phyloP scores from a whole-genome alignment of 106 monocot species.

The Posidonia australis region DNA sequence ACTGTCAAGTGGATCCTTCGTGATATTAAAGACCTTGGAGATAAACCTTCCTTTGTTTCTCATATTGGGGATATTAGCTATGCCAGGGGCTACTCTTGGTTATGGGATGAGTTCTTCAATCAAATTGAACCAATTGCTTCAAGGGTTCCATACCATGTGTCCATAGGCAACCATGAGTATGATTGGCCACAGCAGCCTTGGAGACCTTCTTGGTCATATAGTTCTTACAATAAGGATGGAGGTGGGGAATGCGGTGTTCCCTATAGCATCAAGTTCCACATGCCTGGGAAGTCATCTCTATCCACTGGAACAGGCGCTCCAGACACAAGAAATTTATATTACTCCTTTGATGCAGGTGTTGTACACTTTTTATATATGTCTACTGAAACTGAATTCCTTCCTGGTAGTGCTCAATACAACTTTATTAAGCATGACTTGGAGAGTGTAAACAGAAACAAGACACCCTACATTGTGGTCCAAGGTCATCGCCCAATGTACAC shows the following conservation, averaged over 20 bases:
- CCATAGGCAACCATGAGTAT: conserved; percentile 95
- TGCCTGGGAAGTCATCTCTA: conserved; percentile 88
- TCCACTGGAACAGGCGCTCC: conserved; percentile 73
- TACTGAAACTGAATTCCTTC: conserved; percentile 84
- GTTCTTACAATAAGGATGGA: conserved; percentile 64
- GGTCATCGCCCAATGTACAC: conserved; percentile 99
- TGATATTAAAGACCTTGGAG: conserved; percentile 58
- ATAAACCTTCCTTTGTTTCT: conserved; percentile 82
- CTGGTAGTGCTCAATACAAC: conserved; percentile 72
- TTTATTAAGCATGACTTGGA: conserved; percentile 77
- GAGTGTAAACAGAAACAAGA: conserved; percentile 57
- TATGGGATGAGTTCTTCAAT: conserved; percentile 97
- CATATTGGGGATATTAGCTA: conserved; percentile 99
- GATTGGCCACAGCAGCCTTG: conserved; percentile 96
- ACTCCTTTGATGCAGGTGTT: conserved; percentile 73
- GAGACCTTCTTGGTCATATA: conserved; percentile 66
- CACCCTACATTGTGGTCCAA: conserved; percentile 82
- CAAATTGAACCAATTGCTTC: conserved; percentile 89
- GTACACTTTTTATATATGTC: conserved; percentile 95
- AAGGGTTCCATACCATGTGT: conserved; percentile 73
- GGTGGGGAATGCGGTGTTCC: conserved; percentile 98
- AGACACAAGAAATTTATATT: conserved; percentile 67
- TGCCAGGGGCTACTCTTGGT: conserved; percentile 81
- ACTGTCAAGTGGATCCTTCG: conserved; percentile 89
- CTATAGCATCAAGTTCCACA: conserved; percentile 81